phyloP scores from a whole-genome alignment of 2,329 filamentous ascomycete species.

The Canariomyces notabilis region DNA sequence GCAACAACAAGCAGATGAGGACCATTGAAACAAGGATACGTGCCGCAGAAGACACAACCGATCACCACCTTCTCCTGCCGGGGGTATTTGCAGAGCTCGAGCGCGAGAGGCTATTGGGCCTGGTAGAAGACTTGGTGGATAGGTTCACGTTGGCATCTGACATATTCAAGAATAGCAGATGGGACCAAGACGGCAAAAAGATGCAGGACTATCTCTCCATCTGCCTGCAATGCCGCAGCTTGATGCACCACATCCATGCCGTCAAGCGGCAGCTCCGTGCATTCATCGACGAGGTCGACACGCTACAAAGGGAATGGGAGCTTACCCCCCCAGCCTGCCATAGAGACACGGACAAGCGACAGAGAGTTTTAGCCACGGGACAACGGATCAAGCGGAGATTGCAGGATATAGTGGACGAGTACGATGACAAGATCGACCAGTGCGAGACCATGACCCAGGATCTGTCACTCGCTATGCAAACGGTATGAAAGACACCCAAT shows the following conservation, averaged over 20 bases:
- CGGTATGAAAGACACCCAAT: not conserved
- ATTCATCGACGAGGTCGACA: not conserved
- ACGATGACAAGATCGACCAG: constrained; percentile 15
- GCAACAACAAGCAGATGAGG: constrained; percentile 1
- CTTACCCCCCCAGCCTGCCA: too few relatives aligned
- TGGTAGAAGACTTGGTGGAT: constrained; percentile 5
- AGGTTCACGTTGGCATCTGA: constrained; percentile 4
- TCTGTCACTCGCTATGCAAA: constrained; percentile 12
- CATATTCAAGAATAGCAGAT: not conserved
- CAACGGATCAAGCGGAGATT: constrained; percentile 2
- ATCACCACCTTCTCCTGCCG: constrained; percentile 5
- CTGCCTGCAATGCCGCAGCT: constrained; percentile 3
- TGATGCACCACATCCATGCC: constrained; percentile 7
- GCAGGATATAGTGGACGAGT: constrained; percentile 6
- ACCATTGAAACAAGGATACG: not conserved
- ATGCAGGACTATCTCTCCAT: constrained; percentile 6
- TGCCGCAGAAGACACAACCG: not conserved
- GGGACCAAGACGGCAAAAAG: constrained; percentile 5
- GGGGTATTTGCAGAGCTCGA: constrained; percentile 14
- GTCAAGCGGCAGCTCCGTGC: constrained; percentile 9
- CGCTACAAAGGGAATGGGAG: not conserved
- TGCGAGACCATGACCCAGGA: constrained; percentile 12
- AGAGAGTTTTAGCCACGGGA: not conserved
- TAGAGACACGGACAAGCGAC: too few relatives aligned
- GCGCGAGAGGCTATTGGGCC: not conserved